Base-by-base conservation (phyloP, 495 filamentous ascomycete genomes). In the Xylaria cubensis region DNA sequence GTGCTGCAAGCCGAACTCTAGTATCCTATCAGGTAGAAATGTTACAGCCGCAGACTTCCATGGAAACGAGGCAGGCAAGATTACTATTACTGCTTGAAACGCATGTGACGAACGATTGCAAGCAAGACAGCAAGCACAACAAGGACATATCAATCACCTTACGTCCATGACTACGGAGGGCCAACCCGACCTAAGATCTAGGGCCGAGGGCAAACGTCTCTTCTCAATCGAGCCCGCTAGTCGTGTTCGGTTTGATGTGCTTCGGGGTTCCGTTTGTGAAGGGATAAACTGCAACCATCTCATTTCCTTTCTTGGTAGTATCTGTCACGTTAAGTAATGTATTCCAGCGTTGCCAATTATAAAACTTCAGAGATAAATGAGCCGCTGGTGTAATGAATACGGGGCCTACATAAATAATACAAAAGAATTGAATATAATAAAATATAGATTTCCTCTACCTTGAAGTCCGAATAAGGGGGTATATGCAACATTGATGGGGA, bases 401-500 rank as follows among this genome's bases (percentile, higher is more conserved):
- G 13, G 21, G 7, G 12, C 36, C 21, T 39, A 64, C 10, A 29
- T 36, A 13, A 21, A 36, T 26, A 21, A 67, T 53, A 66, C 24
- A 70, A 24, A 50, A 36, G 39, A 61, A 48, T n/a, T 70, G 32
- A 46, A 53, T 32, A 70, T 51, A 46, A 24, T 62, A 50, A 44
- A 65, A 55, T 50, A 59, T 67, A 64, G 39, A 74, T 64, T 63
- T 46, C 64, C 51, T 68, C 53, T 68, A 63, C 36, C 32, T 69
- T 19, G 56, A 46, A 10, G 48, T 56, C 61, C 21, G 69, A 71
- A 64, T 71, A 39, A 64, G 53, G 64, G 69, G 69, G 69, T 71
- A 71, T 71, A 71, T 71, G 48, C 61, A 56, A 71, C 69, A 48
- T 13, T 71, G 69, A 56, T 19, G 48, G 50, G 24, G 66, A 64